Evolutionary conservation across 2,329 filamentous ascomycete genomes (phyloP).

Genomic region (Penicillium sp.): DNA sequence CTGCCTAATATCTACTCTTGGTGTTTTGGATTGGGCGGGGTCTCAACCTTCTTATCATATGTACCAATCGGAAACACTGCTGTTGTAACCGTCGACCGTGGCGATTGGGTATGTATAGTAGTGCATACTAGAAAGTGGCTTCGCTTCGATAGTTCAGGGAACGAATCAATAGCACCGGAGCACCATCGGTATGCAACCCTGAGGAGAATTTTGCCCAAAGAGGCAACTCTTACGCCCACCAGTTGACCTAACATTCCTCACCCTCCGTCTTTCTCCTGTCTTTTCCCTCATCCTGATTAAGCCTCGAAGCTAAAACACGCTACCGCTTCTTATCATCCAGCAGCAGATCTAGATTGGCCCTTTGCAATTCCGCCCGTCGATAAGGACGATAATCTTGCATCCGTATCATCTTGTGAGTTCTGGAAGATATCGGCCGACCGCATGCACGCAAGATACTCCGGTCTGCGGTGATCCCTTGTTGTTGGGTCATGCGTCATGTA

Average conservation of each 20-base stretch:
- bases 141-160: not conserved
- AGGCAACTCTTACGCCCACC: not conserved
- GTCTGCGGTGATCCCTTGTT: not conserved
- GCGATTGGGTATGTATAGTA: not conserved
- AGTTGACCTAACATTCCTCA: not conserved
- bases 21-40: conserved; percentile 1
- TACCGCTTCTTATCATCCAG: conserved; percentile 15
- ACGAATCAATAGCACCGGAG: not conserved
- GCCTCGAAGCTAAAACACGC: conserved; percentile 1
- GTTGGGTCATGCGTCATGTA: not conserved
- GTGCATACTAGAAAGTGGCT: not conserved
- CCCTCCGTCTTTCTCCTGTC: not conserved
- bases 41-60: not conserved
- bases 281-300: not conserved
- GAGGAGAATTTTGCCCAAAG: conserved; percentile 6
- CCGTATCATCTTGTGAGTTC: not conserved
- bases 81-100: not conserved
- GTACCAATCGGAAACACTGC: not conserved
- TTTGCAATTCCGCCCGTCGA: conserved; percentile 3
- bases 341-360: conserved; percentile 6
- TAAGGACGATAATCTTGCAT: not conserved
- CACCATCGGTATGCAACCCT: not conserved
- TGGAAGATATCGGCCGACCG: not conserved
- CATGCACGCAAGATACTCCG: not conserved
- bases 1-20: conserved; percentile 1